phyloP scores from a whole-genome alignment of 2,329 filamentous ascomycete species.

The Decorospora gaudefroyi region DNA sequence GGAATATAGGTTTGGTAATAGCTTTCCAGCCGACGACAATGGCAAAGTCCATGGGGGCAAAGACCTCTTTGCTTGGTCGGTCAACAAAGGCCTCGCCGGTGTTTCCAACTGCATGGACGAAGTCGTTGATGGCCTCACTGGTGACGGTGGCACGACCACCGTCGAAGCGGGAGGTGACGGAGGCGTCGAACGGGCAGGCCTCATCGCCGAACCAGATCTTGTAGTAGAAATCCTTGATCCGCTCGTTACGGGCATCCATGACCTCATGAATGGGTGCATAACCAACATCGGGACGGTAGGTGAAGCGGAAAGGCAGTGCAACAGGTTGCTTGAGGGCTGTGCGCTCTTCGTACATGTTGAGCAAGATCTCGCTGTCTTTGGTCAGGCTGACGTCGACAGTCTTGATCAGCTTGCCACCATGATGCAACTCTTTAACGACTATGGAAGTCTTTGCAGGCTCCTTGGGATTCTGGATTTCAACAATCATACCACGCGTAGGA shows the following conservation, averaged over 20 bases:
- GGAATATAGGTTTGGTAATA: slow-evolving; percentile 99
- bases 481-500: slow-evolving; percentile 81
- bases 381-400: slow-evolving; percentile 83
- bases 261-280: slow-evolving; percentile 98
- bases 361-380: slow-evolving; percentile 75
- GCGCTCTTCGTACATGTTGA: slow-evolving; percentile 91
- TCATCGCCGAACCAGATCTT: slow-evolving; percentile 95
- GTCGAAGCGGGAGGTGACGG: slow-evolving; percentile 85
- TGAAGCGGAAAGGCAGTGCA: slow-evolving; percentile 84
- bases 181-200: slow-evolving; percentile 76
- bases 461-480: slow-evolving; percentile 83
- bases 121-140: slow-evolving; percentile 92
- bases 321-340: slow-evolving; percentile 82
- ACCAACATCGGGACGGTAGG: slow-evolving; percentile 90
- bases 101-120: slow-evolving; percentile 98
- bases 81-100: slow-evolving; percentile 97
- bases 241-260: slow-evolving; percentile 94
- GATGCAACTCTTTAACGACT: slow-evolving; percentile 81
- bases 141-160: slow-evolving; percentile 87
- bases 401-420: slow-evolving; percentile 83
- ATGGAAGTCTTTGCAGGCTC: slow-evolving; percentile 84
- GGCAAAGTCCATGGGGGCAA: slow-evolving; percentile 97
- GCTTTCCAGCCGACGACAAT: slow-evolving; percentile 99
- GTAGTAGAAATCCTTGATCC: slow-evolving; percentile 99
- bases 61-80: slow-evolving; percentile 88